Evolutionary conservation across 805 yeast species (phyloP).

Genomic region (Ogataea haglerorum): DNA sequence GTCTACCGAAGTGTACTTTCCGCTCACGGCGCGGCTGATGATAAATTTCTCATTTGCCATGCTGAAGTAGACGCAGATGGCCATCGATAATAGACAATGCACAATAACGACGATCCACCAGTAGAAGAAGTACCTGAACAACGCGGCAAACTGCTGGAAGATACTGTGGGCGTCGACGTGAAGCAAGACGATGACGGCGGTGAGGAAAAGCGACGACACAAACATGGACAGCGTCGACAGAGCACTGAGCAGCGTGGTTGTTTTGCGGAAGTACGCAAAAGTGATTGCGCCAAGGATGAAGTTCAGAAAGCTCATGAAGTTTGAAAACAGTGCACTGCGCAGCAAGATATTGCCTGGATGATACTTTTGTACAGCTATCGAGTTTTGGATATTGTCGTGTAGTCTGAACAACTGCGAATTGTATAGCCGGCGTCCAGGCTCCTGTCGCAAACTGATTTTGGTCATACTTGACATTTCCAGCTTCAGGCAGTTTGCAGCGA

Average conservation of each 20-base stretch:
- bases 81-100: constrained; percentile 11
- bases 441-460: constrained; percentile 5
- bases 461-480: constrained; percentile 11
- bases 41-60: constrained; percentile 7
- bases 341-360: constrained; percentile 12
- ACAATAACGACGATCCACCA: constrained; percentile 15
- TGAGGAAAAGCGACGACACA: constrained; percentile 9
- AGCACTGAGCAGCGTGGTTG: constrained; percentile 8
- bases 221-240: constrained; percentile 9
- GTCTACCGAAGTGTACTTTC: constrained; percentile 6
- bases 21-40: constrained; percentile 6
- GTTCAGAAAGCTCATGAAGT: constrained; percentile 11
- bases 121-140: constrained; percentile 14
- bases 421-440: constrained; percentile 5
- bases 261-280: constrained; percentile 10
- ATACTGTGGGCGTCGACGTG: constrained; percentile 8
- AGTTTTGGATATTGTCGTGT: constrained; percentile 7
- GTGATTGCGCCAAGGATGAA: constrained; percentile 12
- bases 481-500: neutral
- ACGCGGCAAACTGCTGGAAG: constrained; percentile 14
- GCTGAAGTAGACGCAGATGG: constrained; percentile 7
- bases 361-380: constrained; percentile 13
- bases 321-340: constrained; percentile 13
- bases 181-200: constrained; percentile 8
- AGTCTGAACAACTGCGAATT: constrained; percentile 13